These are phyloP conservation scores for Penicillium frequentans DNA, from an alignment of 2,329 filamentous ascomycete genomes.

Conservation along the genomic window DNA sequence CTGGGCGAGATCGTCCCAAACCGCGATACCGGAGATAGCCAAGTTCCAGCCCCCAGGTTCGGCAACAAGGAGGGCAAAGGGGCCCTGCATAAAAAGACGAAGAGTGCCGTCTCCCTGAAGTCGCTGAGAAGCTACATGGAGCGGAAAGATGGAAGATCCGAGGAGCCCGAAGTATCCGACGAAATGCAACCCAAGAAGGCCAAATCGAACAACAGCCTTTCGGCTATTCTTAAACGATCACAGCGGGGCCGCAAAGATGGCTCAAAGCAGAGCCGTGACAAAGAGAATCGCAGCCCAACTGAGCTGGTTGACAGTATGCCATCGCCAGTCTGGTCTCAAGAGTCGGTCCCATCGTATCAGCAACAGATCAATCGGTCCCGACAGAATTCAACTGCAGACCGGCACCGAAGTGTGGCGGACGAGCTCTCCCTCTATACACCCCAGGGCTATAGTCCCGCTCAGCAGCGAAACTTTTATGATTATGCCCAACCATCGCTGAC, in stretches of 20 bases:
- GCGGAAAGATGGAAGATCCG: slow-evolving; percentile 42
- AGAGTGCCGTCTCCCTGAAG: slow-evolving; percentile 55
- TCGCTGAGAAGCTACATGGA: slow-evolving; percentile 49
- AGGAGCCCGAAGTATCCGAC: slow-evolving; percentile 35
- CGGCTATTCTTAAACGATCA: slow-evolving; percentile 71
- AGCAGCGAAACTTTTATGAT: slow-evolving; percentile 62
- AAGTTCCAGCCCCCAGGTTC: slow-evolving; percentile 34
- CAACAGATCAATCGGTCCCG: slow-evolving; percentile 34
- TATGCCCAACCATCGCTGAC: slow-evolving; percentile 49
- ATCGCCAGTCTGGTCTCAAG: slow-evolving; percentile 81
- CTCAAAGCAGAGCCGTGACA: slow-evolving; percentile 61
- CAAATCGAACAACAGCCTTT: slow-evolving; percentile 82
- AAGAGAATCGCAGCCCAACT: slow-evolving; percentile 75
- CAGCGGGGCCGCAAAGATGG: slow-evolving; percentile 65
- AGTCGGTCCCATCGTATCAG: slow-evolving; percentile 49
- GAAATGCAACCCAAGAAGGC: slow-evolving; percentile 62
- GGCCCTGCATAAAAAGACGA: slow-evolving; percentile 53
- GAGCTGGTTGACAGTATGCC: slow-evolving; percentile 47
- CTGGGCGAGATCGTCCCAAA: slow-evolving; percentile 42
- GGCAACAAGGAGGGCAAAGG: slow-evolving; percentile 38
- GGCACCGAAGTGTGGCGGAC: slow-evolving; percentile 49
- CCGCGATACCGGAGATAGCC: slow-evolving; percentile 29
- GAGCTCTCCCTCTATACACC: slow-evolving; percentile 62
- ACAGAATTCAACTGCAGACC: slow-evolving; percentile 43
- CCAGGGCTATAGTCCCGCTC: slow-evolving; percentile 59